Evolutionary conservation across 176 grass and related monocot genomes (phyloP).

Genomic region (Musa itinerans): DNA sequence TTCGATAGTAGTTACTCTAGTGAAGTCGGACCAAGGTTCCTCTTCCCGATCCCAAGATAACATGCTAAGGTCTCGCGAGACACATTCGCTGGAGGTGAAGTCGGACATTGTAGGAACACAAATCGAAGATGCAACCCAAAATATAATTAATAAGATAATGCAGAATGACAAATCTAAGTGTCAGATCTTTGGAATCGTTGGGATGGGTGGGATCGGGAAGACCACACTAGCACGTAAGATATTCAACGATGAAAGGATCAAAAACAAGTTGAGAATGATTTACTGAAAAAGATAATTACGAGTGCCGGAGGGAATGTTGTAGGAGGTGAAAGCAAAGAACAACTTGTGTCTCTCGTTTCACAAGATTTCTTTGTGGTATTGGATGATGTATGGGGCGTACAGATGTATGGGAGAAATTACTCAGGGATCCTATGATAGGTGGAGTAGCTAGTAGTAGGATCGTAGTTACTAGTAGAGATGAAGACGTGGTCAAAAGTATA

Average conservation of each 20-base stretch:
- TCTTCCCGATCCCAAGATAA: too few species aligned
- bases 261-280: not conserved
- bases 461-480: not conserved
- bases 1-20: too few species aligned
- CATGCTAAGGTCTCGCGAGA: too few species aligned
- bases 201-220: not conserved
- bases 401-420: not conserved
- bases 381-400: not conserved
- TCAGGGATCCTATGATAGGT: not conserved
- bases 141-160: too few species aligned
- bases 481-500: constrained; percentile 16
- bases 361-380: not conserved
- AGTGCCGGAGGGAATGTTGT: not conserved
- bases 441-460: not conserved
- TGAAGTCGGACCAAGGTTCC: too few species aligned
- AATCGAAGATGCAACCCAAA: too few species aligned
- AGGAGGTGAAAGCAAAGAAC: not conserved
- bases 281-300: not conserved
- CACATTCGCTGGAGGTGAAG: too few species aligned
- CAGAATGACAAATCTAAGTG: too few species aligned
- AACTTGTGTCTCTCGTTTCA: not conserved
- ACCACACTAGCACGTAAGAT: not conserved
- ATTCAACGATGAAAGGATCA: not conserved
- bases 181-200: too few species aligned
- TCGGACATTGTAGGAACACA: too few species aligned